Base-by-base conservation (phyloP, 192 early-diverging fungal genomes). In the Podila epicladia region DNA sequence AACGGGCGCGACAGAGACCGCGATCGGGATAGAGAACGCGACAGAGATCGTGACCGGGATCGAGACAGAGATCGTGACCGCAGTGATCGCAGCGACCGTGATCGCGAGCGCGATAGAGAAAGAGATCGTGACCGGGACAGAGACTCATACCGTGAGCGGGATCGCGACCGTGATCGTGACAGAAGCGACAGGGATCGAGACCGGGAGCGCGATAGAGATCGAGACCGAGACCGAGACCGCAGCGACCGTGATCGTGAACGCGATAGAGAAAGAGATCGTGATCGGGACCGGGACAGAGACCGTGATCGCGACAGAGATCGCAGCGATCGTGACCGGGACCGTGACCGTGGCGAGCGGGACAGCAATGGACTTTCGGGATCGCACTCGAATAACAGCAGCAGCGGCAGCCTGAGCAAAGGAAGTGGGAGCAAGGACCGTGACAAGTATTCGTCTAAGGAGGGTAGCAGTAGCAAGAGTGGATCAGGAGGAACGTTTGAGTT, bases 361-460 rank as follows among this genome's bases (percentile, higher is more conserved):
- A 48, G 69, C 20, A 64, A 45, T 64, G 64, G 64, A 2, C 11
- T 49, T 2, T 57, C 57, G 22, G 71, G 71, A 12, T 65, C 71
- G 2, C 6, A 59, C 22, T 73, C 71, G 35, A 73, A 71, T 19
- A 71, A 73, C 64, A 60, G 71, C 57, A 63, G 65, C 20, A 74
- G 49, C 11, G 73, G 73, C 22, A 74, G 60, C 28, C 58, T 74
- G 19, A 67, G 73, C 1, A 75, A 67, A 9, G 58, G 67, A n/a
- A 45, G 71, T 0, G 58, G 73, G 12, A 75, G 50, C 53, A 75
- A 75, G 67, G 73, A 75, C 9, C 65, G 73, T 0, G 73, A 67
- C 29, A 73, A 73, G 64, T 73, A 63, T 51, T 55, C 60, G 32
- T 74, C 62, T 22, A 74, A 74, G 35, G 50, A 38, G 9, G 57